Evolutionary conservation across 208 protist genomes (phyloP), one percentile per base, ranked within the genome.

Genomic region (Acanthamoeba royreba): DNA sequence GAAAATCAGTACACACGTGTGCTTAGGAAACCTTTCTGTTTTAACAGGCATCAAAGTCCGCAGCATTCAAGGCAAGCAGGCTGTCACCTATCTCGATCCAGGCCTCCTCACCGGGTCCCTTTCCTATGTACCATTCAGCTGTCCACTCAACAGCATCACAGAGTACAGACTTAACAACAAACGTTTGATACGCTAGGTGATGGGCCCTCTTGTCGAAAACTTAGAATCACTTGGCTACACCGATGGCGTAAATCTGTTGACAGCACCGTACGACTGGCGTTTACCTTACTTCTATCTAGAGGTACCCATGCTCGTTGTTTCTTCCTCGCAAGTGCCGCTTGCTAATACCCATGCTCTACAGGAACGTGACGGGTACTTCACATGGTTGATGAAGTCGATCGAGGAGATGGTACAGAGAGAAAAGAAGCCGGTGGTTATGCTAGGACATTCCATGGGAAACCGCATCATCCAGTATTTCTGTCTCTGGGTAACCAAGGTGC

Each of bases 401-500:
- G 42, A 85, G 45, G 13, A 85, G 74, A 85, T 52, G 74, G 45
- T n/a, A 17, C 28, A 45, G 31, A 17, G 74, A 17, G 74, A 52
- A 46, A 74, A 93, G 88, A 93, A 81, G 45, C 52, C 61, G 43
- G 88, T 93, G 31, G 88, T 93, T 15, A 28, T 69, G 3, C 33
- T 93, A 45, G 88, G 66, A 2, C 88, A 93, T 43, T 66, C 45
- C 31, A 93, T 93, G 88, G 88, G 88, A 22, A 93, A 93, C 53
- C 25, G 52, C 3, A 81, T 77, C 49, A 61, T 93, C 35, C 88
- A 93, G 42, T 93, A 93, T 58, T 93, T 93, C 61, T 93, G 85
- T 47, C 43, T 46, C 17, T 91, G 85, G 85, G 85, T 58, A 11
- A 25, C 45, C 66, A 47, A 58, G 38, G 55, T 77, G 17, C 85